Conservation (phyloP, 2,329 filamentous ascomycete genomes). For the Curvularia verruculosa region DNA sequence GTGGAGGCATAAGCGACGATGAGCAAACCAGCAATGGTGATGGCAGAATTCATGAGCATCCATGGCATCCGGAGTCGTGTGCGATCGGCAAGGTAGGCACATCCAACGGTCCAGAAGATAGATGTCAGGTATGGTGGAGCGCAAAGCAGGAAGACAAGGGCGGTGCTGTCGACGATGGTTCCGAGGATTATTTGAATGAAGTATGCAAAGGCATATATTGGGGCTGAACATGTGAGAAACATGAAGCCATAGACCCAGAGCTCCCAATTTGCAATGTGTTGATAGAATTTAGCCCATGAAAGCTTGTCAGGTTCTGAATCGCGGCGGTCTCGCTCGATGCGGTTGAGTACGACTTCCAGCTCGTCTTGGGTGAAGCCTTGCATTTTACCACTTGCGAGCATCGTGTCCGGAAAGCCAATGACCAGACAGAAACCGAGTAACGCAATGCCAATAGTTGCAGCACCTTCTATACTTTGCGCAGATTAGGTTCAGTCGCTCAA, state of each 20-base stretch:
- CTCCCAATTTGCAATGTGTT: background rate
- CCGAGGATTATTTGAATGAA: background rate
- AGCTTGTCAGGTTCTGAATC: background rate
- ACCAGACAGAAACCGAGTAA: background rate
- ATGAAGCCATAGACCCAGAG: background rate
- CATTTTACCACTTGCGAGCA: background rate
- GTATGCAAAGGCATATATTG: background rate
- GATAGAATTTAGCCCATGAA: background rate
- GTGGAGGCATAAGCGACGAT: background rate
- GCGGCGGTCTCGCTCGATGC: background rate
- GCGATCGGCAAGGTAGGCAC: background rate
- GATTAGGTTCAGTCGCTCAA: background rate
- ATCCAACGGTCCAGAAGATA: background rate
- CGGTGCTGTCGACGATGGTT: background rate
- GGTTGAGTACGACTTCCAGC: background rate
- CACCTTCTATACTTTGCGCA: background rate
- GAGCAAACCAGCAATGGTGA: background rate
- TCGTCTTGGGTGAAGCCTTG: background rate
- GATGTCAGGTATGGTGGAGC: background rate
- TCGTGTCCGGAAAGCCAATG: background rate
- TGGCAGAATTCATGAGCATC: background rate
- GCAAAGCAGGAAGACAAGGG: background rate
- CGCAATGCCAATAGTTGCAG: background rate
- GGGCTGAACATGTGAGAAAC: background rate
- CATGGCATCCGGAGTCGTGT: background rate